Base-by-base conservation (phyloP, 495 filamentous ascomycete genomes). In the Parachaetomium inaequale region DNA sequence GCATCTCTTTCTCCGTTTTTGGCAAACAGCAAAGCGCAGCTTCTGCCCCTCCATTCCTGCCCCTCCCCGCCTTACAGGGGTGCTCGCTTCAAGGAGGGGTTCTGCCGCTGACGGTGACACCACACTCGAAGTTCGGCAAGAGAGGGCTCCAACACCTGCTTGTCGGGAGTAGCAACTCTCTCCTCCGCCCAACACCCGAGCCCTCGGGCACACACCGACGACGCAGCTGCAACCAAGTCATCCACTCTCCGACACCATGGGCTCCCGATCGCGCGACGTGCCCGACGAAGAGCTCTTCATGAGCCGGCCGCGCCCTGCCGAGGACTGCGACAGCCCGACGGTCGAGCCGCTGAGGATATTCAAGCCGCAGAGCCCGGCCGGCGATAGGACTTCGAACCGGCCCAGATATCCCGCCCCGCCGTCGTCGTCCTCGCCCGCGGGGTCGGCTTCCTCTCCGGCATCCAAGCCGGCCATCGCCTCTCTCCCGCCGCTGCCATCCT, bases 311-410 rank as follows among this genome's bases (percentile, higher is more conserved):
- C 75, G 76, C 1, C 50, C 64, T 10, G 63, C 62, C 56, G 78
- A 78, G 26, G 83, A 87, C 55, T 81, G 78, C 69, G 79, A 84
- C 64, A 86, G 87, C 57, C 88, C 91, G 43, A 88, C 87, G 3
- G 83, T 97, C 61, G 91, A 88, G 59, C 93, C 93, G 29, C 76
- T 97, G 72, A 85, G 91, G 64, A 96, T 97, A 69, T 87, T 85
- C 78, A 96, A 96, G 73, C 81, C 80, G 14, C 70, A 73, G 70
- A 84, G 72, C 75, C 85, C 80, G 47, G 72, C 70, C 80, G 76
- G 75, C 71, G 76, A 76, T 72, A 79, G 62, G 64, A 63, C 55
- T 63, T 76, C 72, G 60, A 75, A 75, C 61, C 78, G 78, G 60
- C 76, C 71, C 73, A 81, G 75, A 62, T 84, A 78, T 67, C 78